These are phyloP conservation scores for Kazachstania viticola DNA, from an alignment of 805 yeast species.

Conservation along the genomic window DNA sequence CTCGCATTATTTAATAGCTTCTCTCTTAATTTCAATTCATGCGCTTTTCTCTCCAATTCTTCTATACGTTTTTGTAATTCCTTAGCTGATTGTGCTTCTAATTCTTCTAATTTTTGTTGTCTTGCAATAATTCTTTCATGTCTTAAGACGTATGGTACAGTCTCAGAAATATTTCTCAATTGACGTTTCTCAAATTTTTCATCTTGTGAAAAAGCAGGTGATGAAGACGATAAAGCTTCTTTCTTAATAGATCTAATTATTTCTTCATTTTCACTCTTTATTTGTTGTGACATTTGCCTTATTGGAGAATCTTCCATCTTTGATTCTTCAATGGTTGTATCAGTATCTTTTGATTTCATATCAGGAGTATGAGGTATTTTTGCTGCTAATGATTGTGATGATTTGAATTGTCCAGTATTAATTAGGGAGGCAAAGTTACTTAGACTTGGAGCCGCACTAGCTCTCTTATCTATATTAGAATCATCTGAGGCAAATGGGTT, in stretches of 20 bases:
- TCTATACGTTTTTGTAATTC: conserved; percentile 68
- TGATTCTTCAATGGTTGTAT: conserved; percentile 5
- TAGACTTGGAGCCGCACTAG: conserved; percentile 27
- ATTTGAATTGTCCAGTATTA: conserved; percentile 26
- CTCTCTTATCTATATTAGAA: conserved; percentile 10
- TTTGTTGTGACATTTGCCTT: conserved; percentile 27
- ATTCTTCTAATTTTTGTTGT: conserved; percentile 67
- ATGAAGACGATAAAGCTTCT: conserved; percentile 22
- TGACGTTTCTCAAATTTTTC: conserved; percentile 41
- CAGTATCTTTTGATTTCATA: conserved; percentile 4
- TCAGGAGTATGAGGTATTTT: conserved; percentile 17
- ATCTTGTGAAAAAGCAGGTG: neutral
- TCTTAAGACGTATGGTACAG: conserved; percentile 73
- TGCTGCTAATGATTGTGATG: conserved; percentile 19
- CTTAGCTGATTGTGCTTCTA: conserved; percentile 67
- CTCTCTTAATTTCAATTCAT: conserved; percentile 58
- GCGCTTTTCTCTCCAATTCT: conserved; percentile 63
- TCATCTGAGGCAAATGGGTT: conserved; percentile 3
- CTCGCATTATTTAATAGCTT: conserved; percentile 29
- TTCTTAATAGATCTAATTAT: conserved; percentile 28
- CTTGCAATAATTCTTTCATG: conserved; percentile 66
- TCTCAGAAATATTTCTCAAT: conserved; percentile 66
- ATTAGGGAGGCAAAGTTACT: conserved; percentile 27
- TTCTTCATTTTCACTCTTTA: conserved; percentile 29
- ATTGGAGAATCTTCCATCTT: conserved; percentile 23